Base-by-base conservation (phyloP, 768 basidiomycete species). In the Suillus placidus region DNA sequence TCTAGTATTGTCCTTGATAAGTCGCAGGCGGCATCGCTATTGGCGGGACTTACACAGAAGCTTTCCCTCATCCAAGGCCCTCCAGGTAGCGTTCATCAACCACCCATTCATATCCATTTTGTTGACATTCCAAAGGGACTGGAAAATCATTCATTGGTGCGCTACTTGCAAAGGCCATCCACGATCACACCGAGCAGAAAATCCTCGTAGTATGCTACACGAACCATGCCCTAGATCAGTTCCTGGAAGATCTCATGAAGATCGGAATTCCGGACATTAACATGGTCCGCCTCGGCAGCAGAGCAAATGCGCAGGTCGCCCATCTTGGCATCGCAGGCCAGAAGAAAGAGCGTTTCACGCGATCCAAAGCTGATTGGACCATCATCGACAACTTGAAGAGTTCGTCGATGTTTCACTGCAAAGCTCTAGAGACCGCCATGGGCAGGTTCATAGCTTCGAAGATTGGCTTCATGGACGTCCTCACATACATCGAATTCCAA, bases 141-240 rank as follows among this genome's bases (percentile, higher is more conserved):
- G 90, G 90, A 1, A 92, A 92, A 64, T 90, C 88, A 0, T 90
- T 90, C 70, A 86, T 91, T 30, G 90, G 90, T 0, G 87, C 88
- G 0, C 78, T 91, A 1, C 74, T 91, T 0, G 88, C 88, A 0
- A 91, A 90, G 68, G 77, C 83, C 4, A 73, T 90, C 5, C 82
- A 89, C 57, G 81, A 85, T 16, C 74, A 75, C 62, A 84, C 84
- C 0, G 20, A 69, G 0, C 78, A 81, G 60, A 85, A 72, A 0
- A 89, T 92, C 30, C 82, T 91, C 5, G 88, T 91, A 1, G 86
- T 89, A 20, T 90, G 89, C 68, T 91, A 85, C 67, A 92, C 90
- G 1, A 92, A 92, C 64, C 90, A 92, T 54, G 90, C 90, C 0
- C 82, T 92, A 0, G 90, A 91, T 66, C 86, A 90, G 60, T 88